Evolutionary conservation across 176 grass and related monocot genomes (phyloP).

Genomic region (Aegilops sharonensis): DNA sequence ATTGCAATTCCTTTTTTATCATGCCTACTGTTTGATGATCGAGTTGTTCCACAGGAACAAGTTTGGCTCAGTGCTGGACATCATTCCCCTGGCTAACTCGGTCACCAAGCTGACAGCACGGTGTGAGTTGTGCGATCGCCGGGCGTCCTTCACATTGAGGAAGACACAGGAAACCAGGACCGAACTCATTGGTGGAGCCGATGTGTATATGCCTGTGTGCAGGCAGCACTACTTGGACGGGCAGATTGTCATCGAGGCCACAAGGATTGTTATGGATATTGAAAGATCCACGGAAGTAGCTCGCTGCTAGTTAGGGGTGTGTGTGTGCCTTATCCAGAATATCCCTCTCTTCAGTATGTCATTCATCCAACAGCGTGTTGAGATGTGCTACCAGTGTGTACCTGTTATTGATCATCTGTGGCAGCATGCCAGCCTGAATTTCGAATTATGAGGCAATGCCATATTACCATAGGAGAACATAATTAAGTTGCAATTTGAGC

Average conservation of each 20-base stretch:
- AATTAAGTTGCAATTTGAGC: background rate
- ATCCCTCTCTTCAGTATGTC: background rate
- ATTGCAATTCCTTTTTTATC: background rate
- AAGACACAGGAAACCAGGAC: slow-evolving; percentile 85
- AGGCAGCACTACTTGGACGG: slow-evolving; percentile 85
- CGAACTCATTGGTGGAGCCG: slow-evolving; percentile 80
- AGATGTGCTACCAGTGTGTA: background rate
- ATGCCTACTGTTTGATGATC: slow-evolving; percentile 10
- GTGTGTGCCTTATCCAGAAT: background rate
- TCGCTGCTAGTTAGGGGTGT: background rate
- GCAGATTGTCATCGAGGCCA: slow-evolving; percentile 60
- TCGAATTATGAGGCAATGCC: background rate
- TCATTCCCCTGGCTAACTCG: slow-evolving; percentile 78
- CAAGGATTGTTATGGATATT: slow-evolving; percentile 68
- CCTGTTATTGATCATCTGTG: background rate
- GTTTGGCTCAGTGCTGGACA: slow-evolving; percentile 88
- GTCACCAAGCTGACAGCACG: slow-evolving; percentile 83
- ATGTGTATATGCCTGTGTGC: slow-evolving; percentile 93
- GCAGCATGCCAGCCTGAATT: background rate
- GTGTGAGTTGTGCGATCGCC: slow-evolving; percentile 68
- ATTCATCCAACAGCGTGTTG: background rate
- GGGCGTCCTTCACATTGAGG: slow-evolving; percentile 86
- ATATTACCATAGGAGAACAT: background rate
- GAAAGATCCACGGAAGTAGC: slow-evolving; percentile 52
- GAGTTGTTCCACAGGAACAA: slow-evolving; percentile 57